Base-by-base conservation (phyloP, 2,329 filamentous ascomycete genomes). In the Chaetomium strumarium region DNA sequence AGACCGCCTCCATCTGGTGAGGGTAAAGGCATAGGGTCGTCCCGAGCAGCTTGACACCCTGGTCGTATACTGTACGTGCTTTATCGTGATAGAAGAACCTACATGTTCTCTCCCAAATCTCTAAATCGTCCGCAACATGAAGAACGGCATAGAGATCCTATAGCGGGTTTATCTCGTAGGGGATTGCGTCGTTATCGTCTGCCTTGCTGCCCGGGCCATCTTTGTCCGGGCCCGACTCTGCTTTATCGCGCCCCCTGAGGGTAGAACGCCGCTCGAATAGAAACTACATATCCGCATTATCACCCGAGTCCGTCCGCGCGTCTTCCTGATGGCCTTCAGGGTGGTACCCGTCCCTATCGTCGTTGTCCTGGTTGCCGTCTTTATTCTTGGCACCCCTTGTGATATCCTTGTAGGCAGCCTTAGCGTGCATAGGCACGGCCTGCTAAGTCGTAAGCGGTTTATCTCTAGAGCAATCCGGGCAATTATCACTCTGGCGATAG, bases 1-100 rank as follows among this genome's bases (percentile, higher is more conserved):
- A 55, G 8, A 46, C 48, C 49, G 52, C 48, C 44, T 55, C 52
- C 48, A 55, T 55, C 48, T 55, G 44, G 19, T 55, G 13, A 16
- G 47, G 48, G 49, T 17, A 43, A 14, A 55, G 48, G n/a, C 31
- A 16, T 7, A 47, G 24, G 6, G 16, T 49, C 41, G 47, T 54
- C 2, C 47, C 43, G 9, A 31, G 17, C 17, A 54, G 52, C 41
- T 40, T 29, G 33, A 16, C 47, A 47, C 52, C 47, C 47, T 54
- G 13, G 42, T 54, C 46, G 31, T 46, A 17, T 17, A 41, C 48
- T 17, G 52, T 54, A 13, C 33, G 37, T 30, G 36, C 29, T 13
- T 9, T 13, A 29, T 45, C 31, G 50, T 52, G 50, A 20, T 38
- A 52, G 39, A 47, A 52, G 50, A 52, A 31, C 43, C 33, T 17